A percentile compares a stretch with the other conserved stretches of the same genome.
Evolutionary conservation across 495 filamentous ascomycete genomes (phyloP).

Genomic region (Gamarada debralockiae): DNA sequence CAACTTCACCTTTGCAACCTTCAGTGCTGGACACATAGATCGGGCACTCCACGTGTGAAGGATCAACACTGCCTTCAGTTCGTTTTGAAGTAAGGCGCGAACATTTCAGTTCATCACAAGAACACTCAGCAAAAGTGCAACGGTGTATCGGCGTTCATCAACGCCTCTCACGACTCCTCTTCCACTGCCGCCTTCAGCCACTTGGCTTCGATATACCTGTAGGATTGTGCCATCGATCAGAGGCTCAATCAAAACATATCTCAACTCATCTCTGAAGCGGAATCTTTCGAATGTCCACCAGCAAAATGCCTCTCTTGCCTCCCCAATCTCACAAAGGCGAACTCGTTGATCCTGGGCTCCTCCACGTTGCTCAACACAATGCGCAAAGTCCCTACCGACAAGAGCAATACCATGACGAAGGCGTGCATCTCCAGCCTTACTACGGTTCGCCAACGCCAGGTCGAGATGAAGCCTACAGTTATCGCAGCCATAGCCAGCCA

Average conservation of each 20-base stretch:
- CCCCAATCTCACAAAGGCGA: conserved; percentile 35
- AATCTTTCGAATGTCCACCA: neutral
- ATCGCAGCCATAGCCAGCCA: conserved; percentile 23
- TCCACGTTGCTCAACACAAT: conserved; percentile 47
- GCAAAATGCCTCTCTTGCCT: conserved; percentile 34
- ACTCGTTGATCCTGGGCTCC: conserved; percentile 40
- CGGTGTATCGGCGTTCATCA: too few relatives aligned
- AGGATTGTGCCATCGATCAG: neutral
- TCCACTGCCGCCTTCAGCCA: neutral
- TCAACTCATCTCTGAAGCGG: neutral
- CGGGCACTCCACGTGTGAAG: neutral
- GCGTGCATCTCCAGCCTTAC: conserved; percentile 21
- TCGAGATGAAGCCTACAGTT: conserved; percentile 12
- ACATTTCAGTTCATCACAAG: too few relatives aligned
- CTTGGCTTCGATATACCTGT: neutral
- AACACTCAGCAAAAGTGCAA: neutral
- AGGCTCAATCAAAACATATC: neutral
- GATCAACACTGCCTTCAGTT: too few relatives aligned
- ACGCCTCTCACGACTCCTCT: neutral
- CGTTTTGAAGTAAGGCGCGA: too few relatives aligned
- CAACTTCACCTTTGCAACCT: neutral
- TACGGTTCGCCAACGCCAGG: conserved; percentile 27
- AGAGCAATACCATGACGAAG: conserved; percentile 21
- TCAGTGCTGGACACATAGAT: neutral
- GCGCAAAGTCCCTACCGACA: conserved; percentile 28